These are phyloP conservation scores for Aspergillus hancockii DNA, from an alignment of 495 filamentous ascomycete genomes.

Conservation along the genomic window DNA sequence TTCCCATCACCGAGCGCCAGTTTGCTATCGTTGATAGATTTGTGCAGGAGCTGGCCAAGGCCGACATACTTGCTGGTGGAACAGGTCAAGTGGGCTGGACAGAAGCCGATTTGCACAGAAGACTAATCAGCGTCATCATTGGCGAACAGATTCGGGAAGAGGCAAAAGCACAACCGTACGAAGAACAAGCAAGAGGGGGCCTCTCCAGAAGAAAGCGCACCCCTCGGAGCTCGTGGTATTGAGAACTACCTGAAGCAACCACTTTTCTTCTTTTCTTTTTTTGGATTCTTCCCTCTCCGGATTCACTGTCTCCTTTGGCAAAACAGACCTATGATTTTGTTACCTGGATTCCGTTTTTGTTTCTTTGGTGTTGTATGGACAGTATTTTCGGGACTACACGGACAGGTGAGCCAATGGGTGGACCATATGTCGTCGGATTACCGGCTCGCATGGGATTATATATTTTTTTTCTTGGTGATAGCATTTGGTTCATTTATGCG, in stretches of 20 bases:
- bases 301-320: background rate
- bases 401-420: constrained; percentile 18
- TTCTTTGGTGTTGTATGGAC: constrained; percentile 20
- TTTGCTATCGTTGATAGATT: constrained; percentile 50
- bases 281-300: background rate
- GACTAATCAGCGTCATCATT: constrained; percentile 50
- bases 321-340: background rate
- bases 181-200: constrained; percentile 4
- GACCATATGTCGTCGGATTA: constrained; percentile 7
- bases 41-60: constrained; percentile 40
- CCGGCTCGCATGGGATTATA: constrained; percentile 13
- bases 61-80: constrained; percentile 41
- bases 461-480: constrained; percentile 18
- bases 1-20: constrained; percentile 47
- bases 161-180: constrained; percentile 27
- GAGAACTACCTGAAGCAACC: constrained; percentile 10
- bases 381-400: constrained; percentile 17
- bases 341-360: constrained; percentile 18
- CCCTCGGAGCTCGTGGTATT: constrained; percentile 36
- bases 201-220: constrained; percentile 19
- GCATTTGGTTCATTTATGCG: constrained; percentile 17
- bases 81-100: constrained; percentile 46
- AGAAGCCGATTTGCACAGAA: constrained; percentile 46
- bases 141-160: constrained; percentile 48
- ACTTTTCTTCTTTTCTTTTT: constrained; percentile 2